Conservation (phyloP, 768 basidiomycete species). For the Tricholoma terreum region DNA sequence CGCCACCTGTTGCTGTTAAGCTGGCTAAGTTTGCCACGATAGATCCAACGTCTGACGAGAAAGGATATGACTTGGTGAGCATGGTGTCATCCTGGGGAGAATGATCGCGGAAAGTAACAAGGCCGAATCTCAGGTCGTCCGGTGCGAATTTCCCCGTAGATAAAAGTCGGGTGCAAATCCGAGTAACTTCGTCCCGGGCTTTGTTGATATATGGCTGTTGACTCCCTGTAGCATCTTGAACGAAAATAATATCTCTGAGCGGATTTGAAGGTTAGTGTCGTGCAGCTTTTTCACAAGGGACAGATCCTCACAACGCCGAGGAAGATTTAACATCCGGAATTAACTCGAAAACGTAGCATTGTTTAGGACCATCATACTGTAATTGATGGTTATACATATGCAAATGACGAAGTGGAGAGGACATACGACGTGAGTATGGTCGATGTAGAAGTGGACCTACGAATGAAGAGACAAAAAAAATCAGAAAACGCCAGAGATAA, state of each 20-base stretch:
- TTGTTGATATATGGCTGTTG: constrained; percentile 38
- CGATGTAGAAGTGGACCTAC: too few relatives aligned
- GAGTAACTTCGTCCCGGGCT: constrained; percentile 48
- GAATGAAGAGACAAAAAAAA: too few relatives aligned
- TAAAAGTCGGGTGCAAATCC: constrained; percentile 50
- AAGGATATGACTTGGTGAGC: constrained; percentile 49
- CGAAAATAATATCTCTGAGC: constrained; percentile 47
- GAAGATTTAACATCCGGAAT: too few relatives aligned
- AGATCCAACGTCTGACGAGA: constrained; percentile 44
- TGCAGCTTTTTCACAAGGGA: too few relatives aligned
- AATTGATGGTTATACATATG: too few relatives aligned
- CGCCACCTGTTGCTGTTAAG: constrained; percentile 41
- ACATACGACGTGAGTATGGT: too few relatives aligned
- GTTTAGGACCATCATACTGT: too few relatives aligned
- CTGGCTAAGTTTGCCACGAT: constrained; percentile 43
- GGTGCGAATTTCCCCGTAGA: constrained; percentile 43
- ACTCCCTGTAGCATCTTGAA: constrained; percentile 50
- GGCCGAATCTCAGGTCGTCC: constrained; percentile 46
- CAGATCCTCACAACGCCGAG: too few relatives aligned
- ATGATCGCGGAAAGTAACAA: constrained; percentile 56
- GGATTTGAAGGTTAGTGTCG: too few relatives aligned
- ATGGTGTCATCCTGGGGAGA: constrained; percentile 54
- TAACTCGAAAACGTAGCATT: too few relatives aligned
- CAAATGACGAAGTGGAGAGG: too few relatives aligned
- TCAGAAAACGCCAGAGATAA: too few relatives aligned